Base-by-base conservation (phyloP, 768 basidiomycete species). In the Phanerochaete sordida region DNA sequence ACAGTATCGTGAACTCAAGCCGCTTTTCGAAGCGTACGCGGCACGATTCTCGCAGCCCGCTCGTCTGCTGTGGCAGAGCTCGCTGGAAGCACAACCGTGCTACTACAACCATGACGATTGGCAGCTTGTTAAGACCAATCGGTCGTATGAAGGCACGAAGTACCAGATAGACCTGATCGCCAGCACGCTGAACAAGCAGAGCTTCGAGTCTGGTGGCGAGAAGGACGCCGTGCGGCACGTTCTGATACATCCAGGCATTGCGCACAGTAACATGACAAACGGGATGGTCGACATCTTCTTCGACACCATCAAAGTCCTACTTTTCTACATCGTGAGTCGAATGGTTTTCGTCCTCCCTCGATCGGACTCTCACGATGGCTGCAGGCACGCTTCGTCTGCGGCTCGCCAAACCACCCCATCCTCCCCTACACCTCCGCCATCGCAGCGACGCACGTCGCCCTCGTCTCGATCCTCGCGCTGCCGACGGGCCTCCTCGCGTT, bases 11-110 rank as follows among this genome's bases (percentile, higher is more conserved):
- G 74, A 79, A 16, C 73, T 93, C 26, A 75, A 87, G 64, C 76
- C 75, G 1, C 71, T 82, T 23, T 77, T 93, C 15, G 63, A 74
- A 15, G 78, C 78, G 27, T 78, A 81, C 23, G 72, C 75, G 3
- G 56, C 37, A 8, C 12, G 39, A 19, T 75, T 69, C 26, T 68
- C 72, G 2, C 69, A 75, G 2, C 79, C 79, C 28, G 75, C 85
- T 2, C 82, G 91, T 33, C 83, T 93, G 5, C 72, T 93, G 15
- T 95, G 93, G 93, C 84, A 84, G 60, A 89, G 91, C 4, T 93
- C 91, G 6, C 67, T 88, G 7, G 87, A 88, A 71, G 81, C 85
- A 0, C 75, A 73, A 7, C 79, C 85, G 0, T 64, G 72, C 19
- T 81, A 73, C 61, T 90, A 84, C 63, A 79, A 87, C 57, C 68